These are phyloP conservation scores for Spathaspora hagerdaliae DNA, from an alignment of 805 yeast genomes.

Conservation along the genomic window DNA sequence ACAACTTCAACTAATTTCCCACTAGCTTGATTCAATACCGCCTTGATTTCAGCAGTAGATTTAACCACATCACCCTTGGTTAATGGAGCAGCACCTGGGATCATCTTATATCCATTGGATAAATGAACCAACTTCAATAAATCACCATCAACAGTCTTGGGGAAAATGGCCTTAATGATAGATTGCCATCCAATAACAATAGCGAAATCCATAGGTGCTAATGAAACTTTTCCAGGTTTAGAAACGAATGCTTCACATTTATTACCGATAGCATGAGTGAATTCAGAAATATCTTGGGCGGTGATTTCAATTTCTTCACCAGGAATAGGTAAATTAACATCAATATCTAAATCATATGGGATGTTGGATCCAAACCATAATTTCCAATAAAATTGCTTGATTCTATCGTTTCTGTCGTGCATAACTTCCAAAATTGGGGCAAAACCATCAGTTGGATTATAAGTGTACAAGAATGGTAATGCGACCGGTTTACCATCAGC, in stretches of 20 bases:
- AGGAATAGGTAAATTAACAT: conserved; percentile 64
- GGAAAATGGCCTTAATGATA: conserved; percentile 97
- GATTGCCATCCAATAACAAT: conserved; percentile 98
- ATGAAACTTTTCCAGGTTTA: conserved; percentile 75
- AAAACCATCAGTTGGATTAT: conserved; percentile 84
- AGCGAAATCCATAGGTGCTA: conserved; percentile 99
- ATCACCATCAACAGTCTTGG: conserved; percentile 93
- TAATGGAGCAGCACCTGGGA: conserved; percentile 87
- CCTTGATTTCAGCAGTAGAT: conserved; percentile 77
- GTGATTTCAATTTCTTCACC: conserved; percentile 69
- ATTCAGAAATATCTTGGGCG: conserved; percentile 77
- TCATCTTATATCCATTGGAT: conserved; percentile 90
- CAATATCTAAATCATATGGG: conserved; percentile 65
- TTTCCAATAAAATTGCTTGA: conserved; percentile 96
- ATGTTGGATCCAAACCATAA: conserved; percentile 77
- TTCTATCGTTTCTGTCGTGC: conserved; percentile 87
- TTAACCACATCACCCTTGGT: conserved; percentile 82
- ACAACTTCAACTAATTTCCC: conserved; percentile 96
- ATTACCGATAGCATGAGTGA: conserved; percentile 96
- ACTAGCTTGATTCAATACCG: conserved; percentile 85
- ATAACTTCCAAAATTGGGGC: conserved; percentile 91
- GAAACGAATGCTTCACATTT: conserved; percentile 93
- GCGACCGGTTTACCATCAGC: conserved; percentile 71
- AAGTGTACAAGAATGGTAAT: conserved; percentile 73
- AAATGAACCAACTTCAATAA: conserved; percentile 89